phyloP scores from a whole-genome alignment of 108 stramenopile genomes.

The Cyclotella sp. region DNA sequence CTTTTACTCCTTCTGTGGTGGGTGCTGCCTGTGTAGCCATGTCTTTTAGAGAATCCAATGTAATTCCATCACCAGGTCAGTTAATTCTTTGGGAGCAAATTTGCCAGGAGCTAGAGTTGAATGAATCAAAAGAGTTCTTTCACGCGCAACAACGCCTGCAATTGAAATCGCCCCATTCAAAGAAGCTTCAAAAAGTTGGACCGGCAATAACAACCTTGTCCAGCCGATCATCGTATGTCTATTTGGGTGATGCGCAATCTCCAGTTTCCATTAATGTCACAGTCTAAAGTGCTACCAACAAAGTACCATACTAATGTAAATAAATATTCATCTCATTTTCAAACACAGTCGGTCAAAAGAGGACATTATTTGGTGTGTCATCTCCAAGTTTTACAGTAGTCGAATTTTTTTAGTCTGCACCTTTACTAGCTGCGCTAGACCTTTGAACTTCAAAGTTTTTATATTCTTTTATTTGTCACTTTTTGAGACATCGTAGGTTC shows the following conservation, averaged over 20 bases:
- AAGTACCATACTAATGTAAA: background rate
- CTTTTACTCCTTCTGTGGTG: slow-evolving; percentile 11
- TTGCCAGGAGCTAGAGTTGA: slow-evolving; percentile 6
- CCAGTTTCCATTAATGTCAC: background rate
- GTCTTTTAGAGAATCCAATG: slow-evolving; percentile 13
- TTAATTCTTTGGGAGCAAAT: slow-evolving; percentile 17
- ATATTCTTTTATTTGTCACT: too few species aligned
- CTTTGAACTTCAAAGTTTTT: too few species aligned
- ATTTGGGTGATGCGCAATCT: background rate
- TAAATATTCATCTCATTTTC: background rate
- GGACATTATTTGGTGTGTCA: too few species aligned
- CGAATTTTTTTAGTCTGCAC: too few species aligned
- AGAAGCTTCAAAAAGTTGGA: background rate
- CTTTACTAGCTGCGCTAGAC: too few species aligned
- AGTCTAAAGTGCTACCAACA: background rate
- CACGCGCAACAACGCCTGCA: slow-evolving; percentile 7
- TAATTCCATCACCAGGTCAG: slow-evolving; percentile 1
- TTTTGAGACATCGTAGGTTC: too few species aligned
- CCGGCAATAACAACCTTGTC: background rate
- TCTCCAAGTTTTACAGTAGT: too few species aligned
- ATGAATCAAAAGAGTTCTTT: slow-evolving; percentile 16
- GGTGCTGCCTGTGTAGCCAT: slow-evolving; percentile 18
- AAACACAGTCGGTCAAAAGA: too few species aligned
- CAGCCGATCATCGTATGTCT: background rate
- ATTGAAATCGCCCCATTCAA: background rate